Evolutionary conservation across 164 flowering plant genomes (phyloP), one percentile per base, ranked within the genome.

Genomic region (Magnolia changhungtana): DNA sequence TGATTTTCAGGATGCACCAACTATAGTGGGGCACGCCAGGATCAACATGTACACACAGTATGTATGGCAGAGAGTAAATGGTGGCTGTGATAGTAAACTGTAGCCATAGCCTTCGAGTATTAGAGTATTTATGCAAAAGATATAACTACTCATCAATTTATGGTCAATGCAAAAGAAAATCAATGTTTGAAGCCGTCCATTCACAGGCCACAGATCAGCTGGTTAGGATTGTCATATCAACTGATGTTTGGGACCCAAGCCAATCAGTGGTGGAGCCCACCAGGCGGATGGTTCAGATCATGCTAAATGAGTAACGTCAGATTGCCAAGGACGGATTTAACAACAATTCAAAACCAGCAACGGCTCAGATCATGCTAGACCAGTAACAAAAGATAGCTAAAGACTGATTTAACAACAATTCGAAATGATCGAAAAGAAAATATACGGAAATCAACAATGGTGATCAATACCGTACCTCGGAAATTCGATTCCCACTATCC

Each of bases 401-500:
- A 21, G n/a, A 8, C 20, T 8, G 9, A 64, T 21, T 14, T 9
- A 20, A 10, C 27, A 65, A 21, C 20, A 21, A 65, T 11, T 65
- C 10, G 8, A 9, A 55, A 55, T 55, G 61, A 11, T 2, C 61
- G 18, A 10, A 37, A 37, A 37, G 45, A 37, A 37, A 37, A 37
- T 37, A 4, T 37, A 37, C 0, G 45, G 45, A 37, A 37, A 37
- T 37, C 18, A 16, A 16, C 18, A 55, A 11, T 11, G 64, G 21
- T 11, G 1, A 24, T 37, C 16, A 72, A 63, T 66, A 72, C 71
- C 21, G 7, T 85, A 95, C 98, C 94, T 93, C 98, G 0, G 88
- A 78, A 27, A 90, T 78, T 68, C 86, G 88, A 83, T 76, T 86
- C 71, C 76, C 87, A 45, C 96, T 89, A 72, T 83, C 94, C 1